A percentile compares a stretch with the other conserved stretches of the same genome.
These are phyloP conservation scores for Phlebiopsis gigantea DNA, from an alignment of 768 basidiomycete species.

Conservation along the genomic window DNA sequence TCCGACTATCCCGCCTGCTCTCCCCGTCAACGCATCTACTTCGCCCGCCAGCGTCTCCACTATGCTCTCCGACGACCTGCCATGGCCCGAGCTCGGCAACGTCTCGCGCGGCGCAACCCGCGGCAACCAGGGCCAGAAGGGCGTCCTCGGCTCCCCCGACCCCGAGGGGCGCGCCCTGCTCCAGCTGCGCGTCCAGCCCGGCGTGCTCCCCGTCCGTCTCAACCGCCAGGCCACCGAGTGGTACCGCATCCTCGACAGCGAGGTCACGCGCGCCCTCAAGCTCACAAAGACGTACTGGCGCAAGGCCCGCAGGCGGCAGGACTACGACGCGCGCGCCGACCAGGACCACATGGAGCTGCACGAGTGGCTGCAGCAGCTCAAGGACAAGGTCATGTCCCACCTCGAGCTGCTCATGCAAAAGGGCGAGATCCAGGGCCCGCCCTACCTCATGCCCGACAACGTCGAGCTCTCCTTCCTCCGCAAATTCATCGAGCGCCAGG, in stretches of 20 bases:
- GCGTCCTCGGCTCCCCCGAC: slow-evolving; percentile 66
- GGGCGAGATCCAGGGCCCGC: slow-evolving; percentile 79
- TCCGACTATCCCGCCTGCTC: slow-evolving; percentile 5
- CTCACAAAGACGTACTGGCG: slow-evolving; percentile 85
- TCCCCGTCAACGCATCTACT: slow-evolving; percentile 9
- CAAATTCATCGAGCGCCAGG: slow-evolving; percentile 78
- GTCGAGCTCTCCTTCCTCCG: slow-evolving; percentile 73
- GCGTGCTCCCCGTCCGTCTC: slow-evolving; percentile 69
- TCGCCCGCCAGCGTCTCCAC: not conserved
- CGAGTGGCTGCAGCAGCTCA: slow-evolving; percentile 83
- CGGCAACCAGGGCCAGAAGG: slow-evolving; percentile 85
- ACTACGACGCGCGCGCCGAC: slow-evolving; percentile 80
- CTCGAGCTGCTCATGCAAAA: slow-evolving; percentile 84
- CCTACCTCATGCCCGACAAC: slow-evolving; percentile 77
- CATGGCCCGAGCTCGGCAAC: slow-evolving; percentile 83
- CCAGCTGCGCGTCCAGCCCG: slow-evolving; percentile 81
- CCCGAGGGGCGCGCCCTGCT: slow-evolving; percentile 69
- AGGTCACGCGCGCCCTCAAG: slow-evolving; percentile 78
- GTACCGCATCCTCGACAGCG: slow-evolving; percentile 73
- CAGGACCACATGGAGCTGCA: slow-evolving; percentile 88
- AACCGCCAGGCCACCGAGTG: slow-evolving; percentile 78
- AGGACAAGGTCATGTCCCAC: slow-evolving; percentile 87
- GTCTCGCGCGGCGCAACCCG: slow-evolving; percentile 79
- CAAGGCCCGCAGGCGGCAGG: slow-evolving; percentile 69
- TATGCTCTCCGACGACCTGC: slow-evolving; percentile 67